Base-by-base conservation (phyloP, 164 flowering plant genomes). In the Chimonanthus praecox region DNA sequence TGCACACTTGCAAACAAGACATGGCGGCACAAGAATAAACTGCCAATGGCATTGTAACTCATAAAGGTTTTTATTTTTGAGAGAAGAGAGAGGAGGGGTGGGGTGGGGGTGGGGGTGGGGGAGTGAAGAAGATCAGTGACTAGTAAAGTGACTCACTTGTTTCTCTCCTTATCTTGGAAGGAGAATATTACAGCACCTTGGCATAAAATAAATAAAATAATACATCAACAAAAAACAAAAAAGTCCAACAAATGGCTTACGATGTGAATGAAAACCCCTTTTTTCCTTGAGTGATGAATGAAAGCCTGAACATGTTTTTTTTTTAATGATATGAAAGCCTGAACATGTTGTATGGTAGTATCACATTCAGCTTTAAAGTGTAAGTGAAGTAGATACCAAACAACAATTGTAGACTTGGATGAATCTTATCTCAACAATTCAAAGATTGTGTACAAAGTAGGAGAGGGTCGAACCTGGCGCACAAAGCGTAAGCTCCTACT, bases 381-480 rank as follows among this genome's bases (percentile, higher is more conserved):
- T 48, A 8, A n/a, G 47, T 33, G 3, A 4, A 11, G 45, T 33
- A 45, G 45, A 9, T 9, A 45, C n/a, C 10, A 65, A 45, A 33
- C 33, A 33, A 33, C 33, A 33, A 65, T 33, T 44, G 45, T 18
- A 45, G 18, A 47, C n/a, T 45, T 13, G 33, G 69, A 49, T 48
- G 45, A 43, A 66, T 6, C 11, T 46, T 44, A 15, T 54, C 54
- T 47, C 20, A 47, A 48, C 33, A 68, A 47, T 5, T 13, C 45
- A 44, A 18, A 63, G 8, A 63, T 21, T 49, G 21, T 49, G 9
- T 49, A 69, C 45, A 50, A 2, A 51, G 49, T 46, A 51, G 50
- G 11, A 58, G 18, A 66, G 74, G 3, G 71, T 2, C 54, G 74
- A 69, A 94, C 98, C 98, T 94, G 98, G 72, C 97, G 97, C 49